A percentile compares a stretch with the other conserved stretches of the same genome.
phyloP scores from a whole-genome alignment of 2,329 filamentous ascomycete genomes.

The Scedosporium minutisporum region DNA sequence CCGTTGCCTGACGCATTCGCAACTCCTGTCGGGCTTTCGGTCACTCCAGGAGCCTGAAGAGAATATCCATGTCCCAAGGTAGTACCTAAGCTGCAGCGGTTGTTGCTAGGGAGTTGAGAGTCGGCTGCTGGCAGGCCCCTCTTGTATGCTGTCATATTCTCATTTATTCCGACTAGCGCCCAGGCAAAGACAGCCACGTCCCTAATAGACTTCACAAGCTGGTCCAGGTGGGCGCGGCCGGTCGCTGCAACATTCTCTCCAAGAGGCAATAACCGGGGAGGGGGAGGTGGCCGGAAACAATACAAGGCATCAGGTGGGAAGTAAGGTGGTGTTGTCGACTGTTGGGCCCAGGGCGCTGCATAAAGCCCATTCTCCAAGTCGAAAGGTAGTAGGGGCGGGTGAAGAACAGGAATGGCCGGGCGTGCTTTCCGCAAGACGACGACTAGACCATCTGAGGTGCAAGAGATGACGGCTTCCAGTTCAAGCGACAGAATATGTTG shows the following conservation, averaged over 20 bases:
- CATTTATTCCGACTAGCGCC: conserved; percentile 65
- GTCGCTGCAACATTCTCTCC: conserved; percentile 33
- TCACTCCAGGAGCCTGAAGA: neutral
- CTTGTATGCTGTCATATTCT: neutral
- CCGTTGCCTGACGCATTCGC: neutral
- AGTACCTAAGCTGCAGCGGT: neutral
- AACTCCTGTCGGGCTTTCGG: neutral
- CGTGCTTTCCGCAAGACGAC: conserved; percentile 69
- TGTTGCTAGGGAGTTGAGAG: neutral
- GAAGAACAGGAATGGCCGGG: conserved; percentile 53
- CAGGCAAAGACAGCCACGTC: conserved; percentile 85
- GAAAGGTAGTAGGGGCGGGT: conserved; percentile 36
- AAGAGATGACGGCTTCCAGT: conserved; percentile 83
- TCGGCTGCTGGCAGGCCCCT: neutral
- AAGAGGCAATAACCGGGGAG: conserved; percentile 34
- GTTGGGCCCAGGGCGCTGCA: conserved; percentile 68
- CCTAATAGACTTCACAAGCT: conserved; percentile 70
- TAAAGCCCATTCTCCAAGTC: conserved; percentile 57
- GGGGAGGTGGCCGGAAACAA: conserved; percentile 32
- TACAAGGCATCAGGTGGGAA: conserved; percentile 31
- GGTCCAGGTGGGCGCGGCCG: conserved; percentile 36
- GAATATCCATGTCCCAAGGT: neutral
- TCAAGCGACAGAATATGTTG: conserved; percentile 37
- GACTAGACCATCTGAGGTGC: conserved; percentile 78
- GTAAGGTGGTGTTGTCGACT: conserved; percentile 47